Evolutionary conservation across 495 filamentous ascomycete genomes (phyloP).

Genomic region (Penicillium desertorum): DNA sequence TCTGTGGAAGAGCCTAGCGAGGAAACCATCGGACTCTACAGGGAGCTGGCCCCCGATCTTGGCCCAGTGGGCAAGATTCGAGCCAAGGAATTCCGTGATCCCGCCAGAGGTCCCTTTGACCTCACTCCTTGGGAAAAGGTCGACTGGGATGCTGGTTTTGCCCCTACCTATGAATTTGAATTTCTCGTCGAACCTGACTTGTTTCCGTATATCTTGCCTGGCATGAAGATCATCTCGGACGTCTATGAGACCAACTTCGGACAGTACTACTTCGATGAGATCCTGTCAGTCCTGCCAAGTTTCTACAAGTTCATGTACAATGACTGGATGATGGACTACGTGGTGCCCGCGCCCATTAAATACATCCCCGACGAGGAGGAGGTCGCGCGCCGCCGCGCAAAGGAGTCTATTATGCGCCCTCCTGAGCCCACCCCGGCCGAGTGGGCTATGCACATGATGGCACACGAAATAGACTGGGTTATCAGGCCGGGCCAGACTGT

Average conservation of each 20-base stretch:
- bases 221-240: conserved; percentile 71
- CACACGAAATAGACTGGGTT: neutral
- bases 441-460: conserved; percentile 3
- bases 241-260: conserved; percentile 65
- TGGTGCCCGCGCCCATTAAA: conserved; percentile 45
- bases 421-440: neutral
- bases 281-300: conserved; percentile 53
- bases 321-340: conserved; percentile 68
- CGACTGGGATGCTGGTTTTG: conserved; percentile 27
- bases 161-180: conserved; percentile 45
- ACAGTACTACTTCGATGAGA: conserved; percentile 58
- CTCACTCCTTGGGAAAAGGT: conserved; percentile 42
- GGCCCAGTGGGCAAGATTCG: conserved; percentile 45
- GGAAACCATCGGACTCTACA: conserved; percentile 45
- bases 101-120: conserved; percentile 40
- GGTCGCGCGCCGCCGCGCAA: neutral
- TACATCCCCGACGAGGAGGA: conserved; percentile 16
- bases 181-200: conserved; percentile 69
- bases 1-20: conserved; percentile 43
- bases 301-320: conserved; percentile 67
- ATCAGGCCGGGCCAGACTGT: neutral
- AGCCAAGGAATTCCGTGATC: conserved; percentile 45
- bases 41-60: conserved; percentile 35
- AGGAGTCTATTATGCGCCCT: neutral
- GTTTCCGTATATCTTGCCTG: conserved; percentile 60